Conservation (phyloP, 2,329 filamentous ascomycete species). For the Diaporthe ampelina region DNA sequence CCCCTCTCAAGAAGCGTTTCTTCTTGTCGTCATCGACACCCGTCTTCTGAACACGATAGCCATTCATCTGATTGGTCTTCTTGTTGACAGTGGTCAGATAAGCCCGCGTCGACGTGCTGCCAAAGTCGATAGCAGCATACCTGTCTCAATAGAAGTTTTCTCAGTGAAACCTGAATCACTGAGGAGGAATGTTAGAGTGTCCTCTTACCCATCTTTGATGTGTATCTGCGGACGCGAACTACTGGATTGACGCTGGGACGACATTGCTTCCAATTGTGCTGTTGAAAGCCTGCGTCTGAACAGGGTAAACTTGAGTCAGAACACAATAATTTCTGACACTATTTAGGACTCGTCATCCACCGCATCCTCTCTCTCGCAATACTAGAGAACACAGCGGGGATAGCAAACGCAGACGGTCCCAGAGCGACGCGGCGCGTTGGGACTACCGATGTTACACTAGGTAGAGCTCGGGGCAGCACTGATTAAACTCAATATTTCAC, state of each 20-base stretch:
- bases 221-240: neutral
- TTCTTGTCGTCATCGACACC: neutral
- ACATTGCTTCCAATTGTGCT: neutral
- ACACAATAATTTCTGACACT: too few species aligned
- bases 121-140: conserved; percentile 4
- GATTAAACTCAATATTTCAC: neutral
- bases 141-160: neutral
- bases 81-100: neutral
- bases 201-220: neutral
- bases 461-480: too few species aligned
- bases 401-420: neutral
- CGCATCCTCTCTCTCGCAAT: neutral
- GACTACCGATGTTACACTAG: too few species aligned
- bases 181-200: too few species aligned
- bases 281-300: neutral
- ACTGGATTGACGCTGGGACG: neutral
- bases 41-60: neutral
- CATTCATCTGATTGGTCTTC: neutral
- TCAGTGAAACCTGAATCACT: neutral
- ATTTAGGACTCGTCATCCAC: neutral
- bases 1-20: neutral
- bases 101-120: neutral
- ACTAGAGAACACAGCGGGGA: neutral
- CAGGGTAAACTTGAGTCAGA: neutral
- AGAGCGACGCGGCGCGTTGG: neutral